These are phyloP conservation scores for Yarrowia deformans DNA, from an alignment of 805 yeast species.

Conservation along the genomic window DNA sequence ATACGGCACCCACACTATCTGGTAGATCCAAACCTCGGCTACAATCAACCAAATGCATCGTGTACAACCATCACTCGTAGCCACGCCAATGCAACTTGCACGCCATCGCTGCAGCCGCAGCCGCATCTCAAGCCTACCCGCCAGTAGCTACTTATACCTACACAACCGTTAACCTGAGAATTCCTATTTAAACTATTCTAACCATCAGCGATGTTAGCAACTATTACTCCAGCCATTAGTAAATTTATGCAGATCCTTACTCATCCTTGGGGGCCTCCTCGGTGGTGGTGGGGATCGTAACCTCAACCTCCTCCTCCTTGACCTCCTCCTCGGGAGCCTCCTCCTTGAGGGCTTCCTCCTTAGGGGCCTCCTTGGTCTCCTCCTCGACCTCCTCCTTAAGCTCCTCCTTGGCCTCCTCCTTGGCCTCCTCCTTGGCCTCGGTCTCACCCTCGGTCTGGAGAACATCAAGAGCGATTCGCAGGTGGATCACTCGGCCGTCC, in stretches of 20 bases:
- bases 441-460: slow-evolving; percentile 32
- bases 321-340: neutral
- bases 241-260: slow-evolving; percentile 33
- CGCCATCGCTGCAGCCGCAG: slow-evolving; percentile 2
- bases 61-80: too few species aligned
- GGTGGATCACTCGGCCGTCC: slow-evolving; percentile 61
- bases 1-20: too few species aligned
- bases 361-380: neutral
- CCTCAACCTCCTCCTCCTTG: neutral
- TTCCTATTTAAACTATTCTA: slow-evolving; percentile 35
- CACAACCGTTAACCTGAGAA: slow-evolving; percentile 6
- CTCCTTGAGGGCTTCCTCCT: neutral
- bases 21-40: too few species aligned
- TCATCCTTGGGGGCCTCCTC: slow-evolving; percentile 21
- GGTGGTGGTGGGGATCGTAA: neutral
- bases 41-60: too few species aligned
- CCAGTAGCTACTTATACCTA: neutral
- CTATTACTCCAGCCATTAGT: slow-evolving; percentile 26
- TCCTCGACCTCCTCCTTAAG: slow-evolving; percentile 2
- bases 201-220: slow-evolving; percentile 34
- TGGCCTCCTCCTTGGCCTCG: slow-evolving; percentile 8
- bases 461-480: slow-evolving; percentile 65
- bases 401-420: slow-evolving; percentile 1
- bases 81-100: neutral
- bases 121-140: too few species aligned